phyloP scores from a whole-genome alignment of 1,284 basidiomycete species.

The Anthracocystis walkeri region DNA sequence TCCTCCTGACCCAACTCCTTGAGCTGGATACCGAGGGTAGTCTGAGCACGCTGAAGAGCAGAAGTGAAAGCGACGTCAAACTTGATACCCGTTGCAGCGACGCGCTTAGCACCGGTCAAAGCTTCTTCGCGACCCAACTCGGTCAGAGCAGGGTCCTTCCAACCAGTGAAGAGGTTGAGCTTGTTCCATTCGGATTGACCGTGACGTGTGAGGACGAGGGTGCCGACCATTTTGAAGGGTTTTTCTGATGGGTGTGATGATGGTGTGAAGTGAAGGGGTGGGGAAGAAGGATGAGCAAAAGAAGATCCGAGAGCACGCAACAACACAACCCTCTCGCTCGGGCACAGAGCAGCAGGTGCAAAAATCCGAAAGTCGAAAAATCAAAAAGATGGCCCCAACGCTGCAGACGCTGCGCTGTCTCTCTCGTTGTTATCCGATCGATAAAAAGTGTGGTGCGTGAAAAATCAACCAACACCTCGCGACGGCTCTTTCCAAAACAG shows the following conservation, averaged over 20 bases:
- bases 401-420: background rate
- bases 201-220: constrained; percentile 69
- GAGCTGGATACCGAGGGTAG: constrained; percentile 71
- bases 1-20: constrained; percentile 70
- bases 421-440: background rate
- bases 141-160: constrained; percentile 69
- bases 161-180: constrained; percentile 69
- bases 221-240: constrained; percentile 52
- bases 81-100: constrained; percentile 67
- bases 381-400: constrained; percentile 5
- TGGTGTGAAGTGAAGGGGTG: constrained; percentile 1
- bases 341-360: background rate
- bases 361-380: background rate
- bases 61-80: constrained; percentile 71
- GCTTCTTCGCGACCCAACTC: constrained; percentile 67
- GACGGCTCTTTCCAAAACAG: too few relatives aligned
- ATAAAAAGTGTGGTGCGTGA: too few relatives aligned
- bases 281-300: background rate
- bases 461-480: too few relatives aligned
- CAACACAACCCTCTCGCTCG: too few relatives aligned
- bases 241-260: background rate
- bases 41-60: constrained; percentile 71
- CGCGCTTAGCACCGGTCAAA: constrained; percentile 65
- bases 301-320: background rate
- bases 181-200: constrained; percentile 70